Conservation (phyloP, 2,329 filamentous ascomycete species). For the Uncinocarpus reesii region DNA sequence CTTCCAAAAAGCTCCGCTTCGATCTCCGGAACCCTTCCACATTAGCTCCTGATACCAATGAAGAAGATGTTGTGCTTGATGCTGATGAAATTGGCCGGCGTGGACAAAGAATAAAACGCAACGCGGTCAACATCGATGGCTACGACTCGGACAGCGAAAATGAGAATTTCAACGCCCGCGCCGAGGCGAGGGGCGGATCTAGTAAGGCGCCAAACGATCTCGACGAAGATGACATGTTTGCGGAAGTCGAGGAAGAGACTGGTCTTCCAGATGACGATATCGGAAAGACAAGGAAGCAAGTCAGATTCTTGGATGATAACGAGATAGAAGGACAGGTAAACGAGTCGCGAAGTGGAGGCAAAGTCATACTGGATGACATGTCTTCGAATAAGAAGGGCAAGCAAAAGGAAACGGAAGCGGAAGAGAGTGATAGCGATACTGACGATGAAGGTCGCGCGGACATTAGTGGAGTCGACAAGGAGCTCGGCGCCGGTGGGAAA, state of each 20-base stretch:
- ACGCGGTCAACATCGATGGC: conserved; percentile 90
- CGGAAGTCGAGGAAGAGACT: conserved; percentile 52
- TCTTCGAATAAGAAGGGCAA: conserved; percentile 48
- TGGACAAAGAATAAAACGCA: conserved; percentile 67
- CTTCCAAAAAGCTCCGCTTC: conserved; percentile 73
- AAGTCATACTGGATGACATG: conserved; percentile 44
- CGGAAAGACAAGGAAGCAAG: conserved; percentile 47
- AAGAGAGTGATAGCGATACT: conserved; percentile 49
- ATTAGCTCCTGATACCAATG: conserved; percentile 68
- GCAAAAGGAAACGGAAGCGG: conserved; percentile 37
- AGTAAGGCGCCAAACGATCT: conserved; percentile 31
- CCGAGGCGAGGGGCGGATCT: conserved; percentile 47
- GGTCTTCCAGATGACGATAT: conserved; percentile 44
- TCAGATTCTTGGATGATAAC: conserved; percentile 49
- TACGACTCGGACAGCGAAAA: conserved; percentile 92
- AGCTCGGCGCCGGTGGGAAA: conserved; percentile 78
- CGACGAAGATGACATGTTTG: conserved; percentile 67
- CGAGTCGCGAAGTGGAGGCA: conserved; percentile 62
- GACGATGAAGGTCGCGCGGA: conserved; percentile 60
- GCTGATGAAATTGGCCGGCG: conserved; percentile 81
- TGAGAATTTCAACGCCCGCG: conserved; percentile 72
- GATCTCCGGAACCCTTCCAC: conserved; percentile 91
- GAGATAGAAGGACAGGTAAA: conserved; percentile 73
- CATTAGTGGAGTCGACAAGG: conserved; percentile 69
- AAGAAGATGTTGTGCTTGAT: conserved; percentile 62